Conservation (phyloP, 208 protist genomes). For the Phytomonas francai region DNA sequence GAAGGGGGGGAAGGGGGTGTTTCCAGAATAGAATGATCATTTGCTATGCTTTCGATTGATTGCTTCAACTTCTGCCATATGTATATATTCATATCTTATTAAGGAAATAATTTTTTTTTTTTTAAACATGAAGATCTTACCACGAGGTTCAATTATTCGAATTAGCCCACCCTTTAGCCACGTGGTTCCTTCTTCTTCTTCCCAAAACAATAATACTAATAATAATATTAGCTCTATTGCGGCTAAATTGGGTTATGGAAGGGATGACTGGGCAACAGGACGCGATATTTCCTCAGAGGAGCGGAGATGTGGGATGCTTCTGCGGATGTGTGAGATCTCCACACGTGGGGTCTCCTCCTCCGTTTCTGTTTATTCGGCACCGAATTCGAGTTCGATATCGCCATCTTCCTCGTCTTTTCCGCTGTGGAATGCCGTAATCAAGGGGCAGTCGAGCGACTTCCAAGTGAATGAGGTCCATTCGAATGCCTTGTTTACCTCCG, state of each 20-base stretch:
- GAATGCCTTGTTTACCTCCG: background rate
- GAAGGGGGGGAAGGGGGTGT: too few species aligned
- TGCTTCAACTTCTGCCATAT: background rate
- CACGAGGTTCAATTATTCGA: slow-evolving; percentile 23
- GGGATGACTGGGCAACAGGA: slow-evolving; percentile 50
- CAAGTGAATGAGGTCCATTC: slow-evolving; percentile 66
- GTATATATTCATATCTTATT: background rate
- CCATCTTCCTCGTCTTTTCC: background rate
- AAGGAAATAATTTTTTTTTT: background rate
- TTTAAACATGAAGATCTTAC: slow-evolving; percentile 24
- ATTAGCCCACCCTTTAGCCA: slow-evolving; percentile 8
- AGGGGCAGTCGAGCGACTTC: slow-evolving; percentile 55
- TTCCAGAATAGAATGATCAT: too few species aligned
- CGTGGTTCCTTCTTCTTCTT: background rate
- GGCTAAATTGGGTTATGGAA: slow-evolving; percentile 9
- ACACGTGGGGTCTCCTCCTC: background rate
- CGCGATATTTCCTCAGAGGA: slow-evolving; percentile 49
- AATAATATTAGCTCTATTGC: background rate
- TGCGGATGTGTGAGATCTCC: slow-evolving; percentile 14
- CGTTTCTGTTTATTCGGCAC: background rate
- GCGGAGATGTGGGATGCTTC: slow-evolving; percentile 38
- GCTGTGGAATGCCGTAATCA: slow-evolving; percentile 35
- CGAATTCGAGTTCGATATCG: background rate
- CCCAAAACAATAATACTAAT: background rate
- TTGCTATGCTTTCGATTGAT: too few species aligned